phyloP scores from a whole-genome alignment of 2,329 filamentous ascomycete genomes.

The Paraphaeosphaeria sporulosa region DNA sequence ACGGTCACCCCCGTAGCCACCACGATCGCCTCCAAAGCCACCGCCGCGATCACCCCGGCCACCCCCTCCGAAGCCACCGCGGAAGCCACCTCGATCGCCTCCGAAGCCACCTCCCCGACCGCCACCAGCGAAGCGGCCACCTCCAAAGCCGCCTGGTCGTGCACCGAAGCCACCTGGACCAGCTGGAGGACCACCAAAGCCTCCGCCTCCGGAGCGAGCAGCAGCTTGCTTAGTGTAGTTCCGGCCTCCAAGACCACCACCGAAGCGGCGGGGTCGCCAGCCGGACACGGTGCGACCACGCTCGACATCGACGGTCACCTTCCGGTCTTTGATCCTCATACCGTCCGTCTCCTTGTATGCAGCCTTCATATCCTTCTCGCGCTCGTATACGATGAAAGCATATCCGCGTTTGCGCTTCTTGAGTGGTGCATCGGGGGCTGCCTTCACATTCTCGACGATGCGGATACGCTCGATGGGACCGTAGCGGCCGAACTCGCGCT shows the following conservation, averaged over 20 bases:
- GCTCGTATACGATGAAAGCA: conserved; percentile 95
- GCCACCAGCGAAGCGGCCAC: conserved; percentile 53
- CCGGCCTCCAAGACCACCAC: conserved; percentile 89
- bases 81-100: conserved; percentile 55
- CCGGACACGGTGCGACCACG: conserved; percentile 91
- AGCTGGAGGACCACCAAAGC: conserved; percentile 55
- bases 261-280: conserved; percentile 91
- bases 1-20: conserved; percentile 54
- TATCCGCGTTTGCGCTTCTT: conserved; percentile 83
- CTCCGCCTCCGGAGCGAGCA: conserved; percentile 69
- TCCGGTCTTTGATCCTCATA: conserved; percentile 89
- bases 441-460: conserved; percentile 80
- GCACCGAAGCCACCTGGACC: conserved; percentile 56
- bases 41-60: conserved; percentile 58
- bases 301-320: conserved; percentile 94
- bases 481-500: conserved; percentile 91
- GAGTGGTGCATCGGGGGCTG: conserved; percentile 66
- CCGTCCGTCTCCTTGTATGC: conserved; percentile 89
- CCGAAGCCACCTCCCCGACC: conserved; percentile 55
- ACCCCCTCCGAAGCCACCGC: conserved; percentile 59
- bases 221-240: conserved; percentile 87
- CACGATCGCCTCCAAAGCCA: conserved; percentile 62
- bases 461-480: conserved; percentile 95
- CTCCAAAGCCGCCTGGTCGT: conserved; percentile 56
- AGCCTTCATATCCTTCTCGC: conserved; percentile 99